Evolutionary conservation across 2,329 filamentous ascomycete species (phyloP).

Genomic region (Exophiala dermatitidis): DNA sequence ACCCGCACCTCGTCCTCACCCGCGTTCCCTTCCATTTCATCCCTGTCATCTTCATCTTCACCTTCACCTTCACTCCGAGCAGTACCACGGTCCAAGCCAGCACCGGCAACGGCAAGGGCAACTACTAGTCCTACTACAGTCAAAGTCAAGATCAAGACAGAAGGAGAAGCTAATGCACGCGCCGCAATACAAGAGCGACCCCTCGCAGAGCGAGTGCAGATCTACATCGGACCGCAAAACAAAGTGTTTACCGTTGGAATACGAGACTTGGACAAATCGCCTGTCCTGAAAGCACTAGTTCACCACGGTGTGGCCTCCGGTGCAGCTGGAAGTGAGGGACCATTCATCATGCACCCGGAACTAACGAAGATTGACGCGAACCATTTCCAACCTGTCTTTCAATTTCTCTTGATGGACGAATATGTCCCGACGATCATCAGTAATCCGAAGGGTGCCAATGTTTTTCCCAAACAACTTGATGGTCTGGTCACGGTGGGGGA

Average conservation of each 20-base stretch:
- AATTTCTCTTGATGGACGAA: conserved; percentile 18
- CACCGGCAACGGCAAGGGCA: not conserved
- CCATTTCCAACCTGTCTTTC: conserved; percentile 18
- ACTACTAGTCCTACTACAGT: too few relatives aligned
- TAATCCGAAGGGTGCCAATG: conserved; percentile 2
- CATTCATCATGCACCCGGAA: conserved; percentile 24
- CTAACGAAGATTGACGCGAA: conserved; percentile 11
- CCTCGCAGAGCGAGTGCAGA: conserved; percentile 7
- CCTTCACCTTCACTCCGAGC: not conserved
- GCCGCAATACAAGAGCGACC: not conserved
- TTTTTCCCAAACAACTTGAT: conserved; percentile 13
- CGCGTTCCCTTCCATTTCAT: not conserved
- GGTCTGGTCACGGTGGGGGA: conserved; percentile 3
- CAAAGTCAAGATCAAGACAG: conserved; percentile 9
- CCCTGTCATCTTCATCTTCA: too few relatives aligned
- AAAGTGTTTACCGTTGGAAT: conserved; percentile 9
- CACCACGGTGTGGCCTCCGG: too few relatives aligned
- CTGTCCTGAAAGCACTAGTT: conserved; percentile 13
- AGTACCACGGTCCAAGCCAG: not conserved
- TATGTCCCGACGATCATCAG: conserved; percentile 18
- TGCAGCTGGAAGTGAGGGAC: conserved; percentile 1
- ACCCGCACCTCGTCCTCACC: not conserved
- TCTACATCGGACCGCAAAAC: conserved; percentile 19
- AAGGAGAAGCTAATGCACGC: conserved; percentile 7
- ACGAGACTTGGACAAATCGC: conserved; percentile 18